Conservation (phyloP, 805 yeast genomes). For the Sugiyamaella valdiviana region DNA sequence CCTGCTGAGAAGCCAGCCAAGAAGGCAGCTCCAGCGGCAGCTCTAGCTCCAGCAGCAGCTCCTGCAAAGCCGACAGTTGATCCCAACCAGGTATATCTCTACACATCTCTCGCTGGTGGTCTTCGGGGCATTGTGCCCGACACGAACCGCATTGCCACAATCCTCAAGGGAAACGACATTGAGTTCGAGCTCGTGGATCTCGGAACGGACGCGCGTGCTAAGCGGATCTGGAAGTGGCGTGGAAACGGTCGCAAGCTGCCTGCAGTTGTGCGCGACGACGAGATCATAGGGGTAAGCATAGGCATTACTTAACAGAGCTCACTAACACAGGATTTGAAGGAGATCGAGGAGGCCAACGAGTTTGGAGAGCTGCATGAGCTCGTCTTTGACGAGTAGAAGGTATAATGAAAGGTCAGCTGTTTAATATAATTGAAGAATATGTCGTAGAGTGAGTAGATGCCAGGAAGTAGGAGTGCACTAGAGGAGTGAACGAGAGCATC, state of each 20-base stretch:
- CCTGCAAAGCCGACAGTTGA: not conserved
- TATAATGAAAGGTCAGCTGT: not conserved
- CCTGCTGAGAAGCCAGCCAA: not conserved
- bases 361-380: conserved; percentile 24
- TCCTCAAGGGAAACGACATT: conserved; percentile 67
- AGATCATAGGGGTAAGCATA: conserved; percentile 54
- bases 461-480: no score
- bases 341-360: conserved; percentile 81
- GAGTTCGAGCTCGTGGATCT: conserved; percentile 65
- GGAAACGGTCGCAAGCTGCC: conserved; percentile 71
- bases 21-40: not conserved
- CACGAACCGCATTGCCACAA: conserved; percentile 69
- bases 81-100: conserved; percentile 51
- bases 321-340: conserved; percentile 53
- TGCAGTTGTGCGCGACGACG: conserved; percentile 76
- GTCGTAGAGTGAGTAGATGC: not conserved
- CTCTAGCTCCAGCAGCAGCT: not conserved
- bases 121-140: conserved; percentile 69
- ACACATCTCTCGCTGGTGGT: conserved; percentile 80
- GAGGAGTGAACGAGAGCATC: no score
- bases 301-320: no score
- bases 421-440: not conserved
- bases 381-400: conserved; percentile 15
- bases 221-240: conserved; percentile 69
- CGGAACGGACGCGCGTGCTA: conserved; percentile 83